phyloP scores from a whole-genome alignment of 208 protist genomes.

The Kentomonas sorsogonicus region DNA sequence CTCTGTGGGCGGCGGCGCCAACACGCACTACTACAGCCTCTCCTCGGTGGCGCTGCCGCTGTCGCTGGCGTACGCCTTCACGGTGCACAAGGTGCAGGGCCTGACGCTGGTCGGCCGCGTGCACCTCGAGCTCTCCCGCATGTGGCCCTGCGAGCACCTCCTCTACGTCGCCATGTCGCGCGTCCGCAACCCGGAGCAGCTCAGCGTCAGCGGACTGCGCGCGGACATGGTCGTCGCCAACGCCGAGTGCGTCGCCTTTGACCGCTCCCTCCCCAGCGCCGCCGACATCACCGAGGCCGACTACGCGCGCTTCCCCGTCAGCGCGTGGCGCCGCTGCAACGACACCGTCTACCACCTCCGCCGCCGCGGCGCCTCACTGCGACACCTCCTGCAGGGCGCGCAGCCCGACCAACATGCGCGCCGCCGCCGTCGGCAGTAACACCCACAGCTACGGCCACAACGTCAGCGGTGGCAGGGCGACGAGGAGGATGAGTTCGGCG shows the following conservation, averaged over 20 bases:
- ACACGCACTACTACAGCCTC: constrained; percentile 75
- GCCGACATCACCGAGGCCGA: constrained; percentile 28
- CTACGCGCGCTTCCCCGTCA: constrained; percentile 53
- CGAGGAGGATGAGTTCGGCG: neutral
- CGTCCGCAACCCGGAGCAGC: constrained; percentile 86
- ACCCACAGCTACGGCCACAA: no score
- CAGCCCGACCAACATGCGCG: constrained; percentile 11
- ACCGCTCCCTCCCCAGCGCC: constrained; percentile 38
- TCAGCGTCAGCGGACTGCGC: constrained; percentile 73
- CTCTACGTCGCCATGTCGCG: constrained; percentile 88
- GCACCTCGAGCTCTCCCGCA: constrained; percentile 82
- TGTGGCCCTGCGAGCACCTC: constrained; percentile 87
- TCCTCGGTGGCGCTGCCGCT: constrained; percentile 70
- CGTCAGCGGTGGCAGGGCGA: neutral
- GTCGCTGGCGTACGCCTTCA: constrained; percentile 85
- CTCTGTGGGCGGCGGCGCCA: constrained; percentile 56
- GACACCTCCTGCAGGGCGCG: constrained; percentile 41
- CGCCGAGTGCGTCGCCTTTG: constrained; percentile 64
- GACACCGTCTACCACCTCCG: constrained; percentile 83
- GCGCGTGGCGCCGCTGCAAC: constrained; percentile 82
- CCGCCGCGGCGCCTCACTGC: constrained; percentile 57
- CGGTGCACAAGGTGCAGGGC: constrained; percentile 88
- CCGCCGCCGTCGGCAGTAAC: neutral
- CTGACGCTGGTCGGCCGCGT: constrained; percentile 80
- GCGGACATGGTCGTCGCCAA: constrained; percentile 79